Evolutionary conservation across 139 green algal species (phyloP).

Genomic region (Spirogloea muscicola): DNA sequence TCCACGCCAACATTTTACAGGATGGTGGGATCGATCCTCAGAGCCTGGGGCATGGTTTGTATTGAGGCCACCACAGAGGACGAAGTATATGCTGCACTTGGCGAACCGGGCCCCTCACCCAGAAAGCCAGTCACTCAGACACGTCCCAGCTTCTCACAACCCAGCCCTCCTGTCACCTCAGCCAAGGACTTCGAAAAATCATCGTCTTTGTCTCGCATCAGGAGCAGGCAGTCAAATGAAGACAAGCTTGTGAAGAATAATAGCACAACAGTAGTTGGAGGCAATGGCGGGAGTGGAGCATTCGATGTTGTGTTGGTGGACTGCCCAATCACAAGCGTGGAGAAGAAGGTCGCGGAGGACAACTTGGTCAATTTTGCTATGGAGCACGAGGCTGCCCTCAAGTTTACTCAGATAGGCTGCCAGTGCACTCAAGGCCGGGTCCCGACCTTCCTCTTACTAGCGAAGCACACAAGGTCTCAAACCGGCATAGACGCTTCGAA

Average conservation of each 20-base stretch:
- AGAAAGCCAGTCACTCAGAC: not conserved
- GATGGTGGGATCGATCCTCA: slow-evolving; percentile 33
- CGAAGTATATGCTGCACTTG: slow-evolving; percentile 4
- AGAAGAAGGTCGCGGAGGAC: not conserved
- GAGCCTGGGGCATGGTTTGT: slow-evolving; percentile 14
- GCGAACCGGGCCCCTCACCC: not conserved
- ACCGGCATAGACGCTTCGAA: not conserved
- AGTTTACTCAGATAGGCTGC: slow-evolving; percentile 28
- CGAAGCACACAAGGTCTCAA: slow-evolving; percentile 32
- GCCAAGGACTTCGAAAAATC: too few relatives aligned
- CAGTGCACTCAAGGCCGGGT: not conserved
- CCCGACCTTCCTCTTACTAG: slow-evolving; percentile 34
- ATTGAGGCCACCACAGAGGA: slow-evolving; percentile 1
- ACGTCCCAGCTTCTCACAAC: not conserved
- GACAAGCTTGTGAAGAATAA: not conserved
- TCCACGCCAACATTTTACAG: not conserved
- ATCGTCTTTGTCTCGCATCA: not conserved
- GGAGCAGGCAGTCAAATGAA: not conserved
- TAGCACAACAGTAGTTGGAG: not conserved
- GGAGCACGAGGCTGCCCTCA: slow-evolving; percentile 16
- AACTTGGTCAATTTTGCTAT: not conserved
- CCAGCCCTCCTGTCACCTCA: not conserved
- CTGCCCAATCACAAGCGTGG: not conserved
- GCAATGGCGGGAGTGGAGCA: not conserved
- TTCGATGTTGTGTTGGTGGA: slow-evolving; percentile 34